Evolutionary conservation across 129 eudicot genomes (phyloP), one percentile per base, ranked within the genome.

Genomic region (Artemisia tridentata): DNA sequence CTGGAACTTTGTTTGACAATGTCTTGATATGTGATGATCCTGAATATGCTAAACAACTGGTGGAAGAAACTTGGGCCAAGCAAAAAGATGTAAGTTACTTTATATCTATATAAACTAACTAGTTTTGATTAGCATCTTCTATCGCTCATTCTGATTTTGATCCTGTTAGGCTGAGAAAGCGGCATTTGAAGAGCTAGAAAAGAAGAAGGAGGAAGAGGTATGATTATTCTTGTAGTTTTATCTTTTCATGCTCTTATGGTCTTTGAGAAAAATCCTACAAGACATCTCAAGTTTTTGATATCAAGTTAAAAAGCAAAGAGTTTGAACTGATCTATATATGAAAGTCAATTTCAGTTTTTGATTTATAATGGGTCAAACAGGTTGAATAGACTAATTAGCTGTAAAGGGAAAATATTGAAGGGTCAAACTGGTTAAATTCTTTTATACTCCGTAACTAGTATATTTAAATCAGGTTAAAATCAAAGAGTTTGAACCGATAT

Each of bases 31-130:
- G 68, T 38, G 68, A 63, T 63, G 68, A 63, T 63, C 68, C 68
- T 41, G 68, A 63, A 41, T 63, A 63, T 18, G 68, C 98, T 57
- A 86, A 87, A 82, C 81, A 83, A 75, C 11, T 89, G 60, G 96
- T 81, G 3, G 98, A 85, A 78, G 92, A 89, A 63, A 92, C 98
- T 53, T 92, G 96, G 98, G 98, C 75, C 79, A 92, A 87, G 72
- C 91, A 85, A 46, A 92, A 92, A 80, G 98, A 92, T 74, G 98
- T 92, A 89, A 18, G 96, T 69, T 20, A 6, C 21, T 23, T 43
- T 79, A 10, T 61, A 29, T 49, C 12, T 51, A 16, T 51, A 16
- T 31, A 18, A 58, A 18, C 1, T 59, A 47, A 14, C 47, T 67
- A 16, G 15, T 60, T 55, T 31, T 8, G 12, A 41, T 23, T 45